A percentile compares a stretch with the other conserved stretches of the same genome.
Evolutionary conservation across 176 grass and related monocot species (phyloP).

Genomic region (Carex kokanica): DNA sequence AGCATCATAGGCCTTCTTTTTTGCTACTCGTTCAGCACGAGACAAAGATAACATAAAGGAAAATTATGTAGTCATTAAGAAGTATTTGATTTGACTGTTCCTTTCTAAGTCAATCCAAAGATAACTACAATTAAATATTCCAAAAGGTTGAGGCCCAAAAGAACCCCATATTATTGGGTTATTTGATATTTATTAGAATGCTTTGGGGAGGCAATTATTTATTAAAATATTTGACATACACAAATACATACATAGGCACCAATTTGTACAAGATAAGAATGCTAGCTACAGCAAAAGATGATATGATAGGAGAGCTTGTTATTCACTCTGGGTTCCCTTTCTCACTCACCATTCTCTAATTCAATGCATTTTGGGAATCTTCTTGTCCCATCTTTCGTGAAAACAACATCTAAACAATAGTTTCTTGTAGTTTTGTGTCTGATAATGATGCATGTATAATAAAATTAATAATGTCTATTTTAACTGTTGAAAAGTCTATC

Average conservation of each 20-base stretch:
- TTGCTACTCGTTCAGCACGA: no score
- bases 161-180: no score
- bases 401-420: neutral
- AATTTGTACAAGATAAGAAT: neutral
- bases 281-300: neutral
- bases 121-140: no score
- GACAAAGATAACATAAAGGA: no score
- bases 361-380: neutral
- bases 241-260: neutral
- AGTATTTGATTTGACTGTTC: no score
- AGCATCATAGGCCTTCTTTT: no score
- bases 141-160: no score
- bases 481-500: no score
- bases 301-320: slow-evolving; percentile 24
- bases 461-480: no score
- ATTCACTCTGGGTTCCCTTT: slow-evolving; percentile 38
- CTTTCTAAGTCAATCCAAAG: no score
- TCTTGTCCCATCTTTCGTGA: neutral
- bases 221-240: neutral
- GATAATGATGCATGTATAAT: neutral
- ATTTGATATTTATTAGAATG: no score
- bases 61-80: no score
- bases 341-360: neutral
- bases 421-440: neutral
- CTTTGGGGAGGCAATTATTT: neutral